Percentiles rank a stretch among this genome's conserved stretches.
Evolutionary conservation across 164 flowering plant genomes (phyloP).

Genomic region (Pachysandra terminalis): DNA sequence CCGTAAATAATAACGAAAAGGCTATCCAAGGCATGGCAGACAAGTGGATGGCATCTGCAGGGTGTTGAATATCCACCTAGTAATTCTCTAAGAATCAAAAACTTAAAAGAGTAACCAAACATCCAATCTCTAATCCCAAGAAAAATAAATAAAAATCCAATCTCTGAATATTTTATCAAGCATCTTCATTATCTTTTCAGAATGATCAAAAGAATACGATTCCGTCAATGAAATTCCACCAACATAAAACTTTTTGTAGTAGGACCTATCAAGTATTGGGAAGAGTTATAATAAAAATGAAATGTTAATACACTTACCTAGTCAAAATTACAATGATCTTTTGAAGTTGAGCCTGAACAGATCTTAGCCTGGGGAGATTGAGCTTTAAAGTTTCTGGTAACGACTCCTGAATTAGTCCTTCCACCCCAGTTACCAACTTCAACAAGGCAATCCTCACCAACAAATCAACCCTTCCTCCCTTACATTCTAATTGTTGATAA

Average conservation of each 20-base stretch:
- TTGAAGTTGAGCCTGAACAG: constrained; percentile 77
- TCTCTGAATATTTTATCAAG: too few species aligned
- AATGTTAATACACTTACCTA: constrained; percentile 41
- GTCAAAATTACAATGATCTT: constrained; percentile 73
- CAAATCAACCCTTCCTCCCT: constrained; percentile 72
- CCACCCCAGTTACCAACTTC: constrained; percentile 57
- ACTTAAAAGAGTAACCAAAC: too few species aligned
- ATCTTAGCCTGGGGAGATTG: constrained; percentile 63
- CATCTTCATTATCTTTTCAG: too few species aligned
- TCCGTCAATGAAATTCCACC: neutral
- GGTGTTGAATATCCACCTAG: too few species aligned
- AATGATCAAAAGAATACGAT: neutral
- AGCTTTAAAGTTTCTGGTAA: constrained; percentile 87
- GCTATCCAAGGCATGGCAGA: too few species aligned
- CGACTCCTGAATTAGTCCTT: constrained; percentile 56
- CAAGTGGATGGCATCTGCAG: too few species aligned
- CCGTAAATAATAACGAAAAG: neutral
- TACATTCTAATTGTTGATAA: constrained; percentile 56
- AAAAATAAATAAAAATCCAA: too few species aligned
- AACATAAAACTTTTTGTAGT: neutral
- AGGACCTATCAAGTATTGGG: neutral
- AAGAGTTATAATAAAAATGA: neutral
- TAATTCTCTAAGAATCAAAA: too few species aligned
- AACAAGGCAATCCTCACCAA: constrained; percentile 79
- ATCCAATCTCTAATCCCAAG: too few species aligned